Evolutionary conservation across 2,329 filamentous ascomycete species (phyloP), one percentile per base, ranked within the genome.

Genomic region (Thielaviopsis musarum): DNA sequence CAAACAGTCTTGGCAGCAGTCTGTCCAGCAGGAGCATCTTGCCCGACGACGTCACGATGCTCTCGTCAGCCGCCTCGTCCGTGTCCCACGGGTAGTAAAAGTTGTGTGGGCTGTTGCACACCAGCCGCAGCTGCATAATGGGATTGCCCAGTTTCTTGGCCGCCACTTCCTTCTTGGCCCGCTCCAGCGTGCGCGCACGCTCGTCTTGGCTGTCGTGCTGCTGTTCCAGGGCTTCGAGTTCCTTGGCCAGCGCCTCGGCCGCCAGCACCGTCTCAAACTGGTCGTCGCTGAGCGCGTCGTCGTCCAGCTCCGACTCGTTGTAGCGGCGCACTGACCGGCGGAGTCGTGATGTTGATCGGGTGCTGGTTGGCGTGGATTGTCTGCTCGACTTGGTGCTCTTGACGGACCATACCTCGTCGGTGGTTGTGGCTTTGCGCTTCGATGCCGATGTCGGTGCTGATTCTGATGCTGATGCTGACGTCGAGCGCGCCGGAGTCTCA

Each of bases 1-100:
- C 64, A 61, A 98, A 85, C 0, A 98, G 77, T 1, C 77, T 77
- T 0, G 87, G 87, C 0, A 98, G 78, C 0, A 98, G 77, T 0
- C 89, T 83, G 68, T 98, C 93, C 0, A 98, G 80, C 0, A 98
- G 79, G 1, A 96, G 80, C 89, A 98, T 96, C 70, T 98, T 98
- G 15, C 93, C 93, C 0, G 90, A 95, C 0, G 88, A 82, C 0
- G 86, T 91, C 38, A 98, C 81, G 5, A 98, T 80, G 1, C 80
- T 85, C 67, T 94, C 87, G 66, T 97, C 90, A 0, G 89, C 74
- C 0, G 79, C 74, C 0, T 78, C 69, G 5, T 79, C 77, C 17
- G 80, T 77, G 5, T 75, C 75, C 80, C 91, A 97, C 0, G 93
- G 91, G 68, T 90, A 94, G 72, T 95, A 97, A 69, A 98, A 97